Conservation (phyloP, 306 rosid species). For the Inga laurina region DNA sequence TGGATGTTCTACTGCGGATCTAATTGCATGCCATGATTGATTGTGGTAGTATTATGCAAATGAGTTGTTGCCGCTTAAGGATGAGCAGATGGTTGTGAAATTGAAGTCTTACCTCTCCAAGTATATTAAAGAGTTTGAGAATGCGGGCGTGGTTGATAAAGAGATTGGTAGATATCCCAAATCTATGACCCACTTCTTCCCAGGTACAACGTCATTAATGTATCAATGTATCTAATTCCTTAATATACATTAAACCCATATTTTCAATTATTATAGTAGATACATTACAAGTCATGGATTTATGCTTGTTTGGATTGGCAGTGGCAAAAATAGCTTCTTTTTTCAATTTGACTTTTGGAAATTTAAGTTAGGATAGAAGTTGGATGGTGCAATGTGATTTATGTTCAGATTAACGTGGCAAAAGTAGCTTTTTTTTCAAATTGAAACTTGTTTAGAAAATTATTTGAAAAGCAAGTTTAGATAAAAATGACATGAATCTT, state of each 20-base stretch:
- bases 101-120: conserved; percentile 54
- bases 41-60: conserved; percentile 53
- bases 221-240: background rate
- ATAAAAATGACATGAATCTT: too few relatives aligned
- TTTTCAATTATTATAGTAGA: background rate
- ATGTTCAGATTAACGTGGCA: too few relatives aligned
- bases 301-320: too few relatives aligned
- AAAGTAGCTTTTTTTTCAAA: too few relatives aligned
- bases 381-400: too few relatives aligned
- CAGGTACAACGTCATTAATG: conserved; percentile 40
- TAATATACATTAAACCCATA: background rate
- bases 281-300: background rate
- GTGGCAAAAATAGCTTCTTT: too few relatives aligned
- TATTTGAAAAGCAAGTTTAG: too few relatives aligned
- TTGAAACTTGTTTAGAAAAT: too few relatives aligned
- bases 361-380: too few relatives aligned
- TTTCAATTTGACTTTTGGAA: too few relatives aligned
- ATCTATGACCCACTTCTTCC: conserved; percentile 53
- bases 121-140: conserved; percentile 45
- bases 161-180: conserved; percentile 55
- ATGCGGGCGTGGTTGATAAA: conserved; percentile 35
- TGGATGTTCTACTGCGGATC: background rate
- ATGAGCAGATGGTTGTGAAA: conserved; percentile 41
- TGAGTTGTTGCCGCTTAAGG: conserved; percentile 50
- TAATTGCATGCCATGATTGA: background rate